Conservation (phyloP, 2,329 filamentous ascomycete genomes). For the Paracamarosporium sp. region DNA sequence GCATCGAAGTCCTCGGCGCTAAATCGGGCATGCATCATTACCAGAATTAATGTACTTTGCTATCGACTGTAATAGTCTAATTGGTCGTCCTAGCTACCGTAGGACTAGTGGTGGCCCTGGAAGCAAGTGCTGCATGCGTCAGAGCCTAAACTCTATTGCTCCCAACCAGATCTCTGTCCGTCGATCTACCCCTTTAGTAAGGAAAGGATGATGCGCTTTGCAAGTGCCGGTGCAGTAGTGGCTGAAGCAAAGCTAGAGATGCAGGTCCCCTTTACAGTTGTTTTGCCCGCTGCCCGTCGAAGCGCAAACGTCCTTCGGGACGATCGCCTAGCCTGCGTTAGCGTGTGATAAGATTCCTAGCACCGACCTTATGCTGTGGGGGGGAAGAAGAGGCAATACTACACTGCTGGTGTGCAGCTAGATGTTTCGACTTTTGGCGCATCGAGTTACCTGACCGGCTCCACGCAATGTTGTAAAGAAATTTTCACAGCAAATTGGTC, state of each 20-base stretch:
- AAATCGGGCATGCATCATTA: no score
- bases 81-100: neutral
- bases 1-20: no score
- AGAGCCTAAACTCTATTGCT: neutral
- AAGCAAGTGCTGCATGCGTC: neutral
- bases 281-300: neutral
- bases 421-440: neutral
- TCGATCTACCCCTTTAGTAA: neutral
- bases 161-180: neutral
- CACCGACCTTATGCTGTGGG: neutral
- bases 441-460: neutral
- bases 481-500: neutral
- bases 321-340: neutral
- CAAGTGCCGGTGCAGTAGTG: neutral
- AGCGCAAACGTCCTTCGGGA: neutral
- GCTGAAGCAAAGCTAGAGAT: neutral
- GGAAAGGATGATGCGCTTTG: neutral
- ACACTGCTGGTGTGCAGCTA: neutral
- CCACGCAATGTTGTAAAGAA: neutral
- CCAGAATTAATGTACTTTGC: neutral
- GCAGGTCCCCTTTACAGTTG: neutral
- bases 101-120: neutral
- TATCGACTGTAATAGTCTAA: neutral
- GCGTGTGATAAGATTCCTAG: neutral
- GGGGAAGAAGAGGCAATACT: neutral